phyloP scores from a whole-genome alignment of 1,284 basidiomycete genomes.

The Psilocybe mexicana region DNA sequence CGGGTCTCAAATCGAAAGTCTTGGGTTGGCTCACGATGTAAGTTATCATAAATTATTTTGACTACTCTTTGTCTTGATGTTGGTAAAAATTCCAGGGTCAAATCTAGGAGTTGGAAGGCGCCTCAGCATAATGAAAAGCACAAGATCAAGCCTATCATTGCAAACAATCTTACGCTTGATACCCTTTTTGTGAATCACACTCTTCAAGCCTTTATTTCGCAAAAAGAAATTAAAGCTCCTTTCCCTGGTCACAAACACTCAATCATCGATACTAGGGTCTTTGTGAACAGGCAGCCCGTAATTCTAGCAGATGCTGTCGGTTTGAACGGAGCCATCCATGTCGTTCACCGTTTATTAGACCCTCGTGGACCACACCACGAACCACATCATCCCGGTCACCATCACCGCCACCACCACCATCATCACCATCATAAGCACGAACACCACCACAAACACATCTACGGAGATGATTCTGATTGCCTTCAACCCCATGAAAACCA shows the following conservation, averaged over 20 bases:
- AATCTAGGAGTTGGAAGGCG: not conserved
- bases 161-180: slow-evolving; percentile 46
- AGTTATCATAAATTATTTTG: not conserved
- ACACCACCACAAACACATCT: too few relatives aligned
- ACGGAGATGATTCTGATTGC: not conserved
- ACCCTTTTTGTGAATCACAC: slow-evolving; percentile 52
- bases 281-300: slow-evolving; percentile 53
- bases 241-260: slow-evolving; percentile 34
- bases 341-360: slow-evolving; percentile 52
- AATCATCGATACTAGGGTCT: slow-evolving; percentile 44
- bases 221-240: slow-evolving; percentile 43
- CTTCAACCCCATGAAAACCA: not conserved
- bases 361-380: slow-evolving; percentile 34
- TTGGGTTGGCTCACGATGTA: not conserved
- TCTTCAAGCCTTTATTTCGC: slow-evolving; percentile 51
- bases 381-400: slow-evolving; percentile 22
- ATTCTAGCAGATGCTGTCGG: slow-evolving; percentile 53
- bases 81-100: not conserved
- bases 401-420: not conserved
- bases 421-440: not conserved
- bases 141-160: slow-evolving; percentile 39
- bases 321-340: slow-evolving; percentile 65
- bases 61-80: too few relatives aligned
- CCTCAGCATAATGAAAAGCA: slow-evolving; percentile 1
- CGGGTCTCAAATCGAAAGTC: not conserved